Evolutionary conservation across 148 eudicot genomes (phyloP), one percentile per base, ranked within the genome.

Genomic region (Tetragonia tetragonoides): DNA sequence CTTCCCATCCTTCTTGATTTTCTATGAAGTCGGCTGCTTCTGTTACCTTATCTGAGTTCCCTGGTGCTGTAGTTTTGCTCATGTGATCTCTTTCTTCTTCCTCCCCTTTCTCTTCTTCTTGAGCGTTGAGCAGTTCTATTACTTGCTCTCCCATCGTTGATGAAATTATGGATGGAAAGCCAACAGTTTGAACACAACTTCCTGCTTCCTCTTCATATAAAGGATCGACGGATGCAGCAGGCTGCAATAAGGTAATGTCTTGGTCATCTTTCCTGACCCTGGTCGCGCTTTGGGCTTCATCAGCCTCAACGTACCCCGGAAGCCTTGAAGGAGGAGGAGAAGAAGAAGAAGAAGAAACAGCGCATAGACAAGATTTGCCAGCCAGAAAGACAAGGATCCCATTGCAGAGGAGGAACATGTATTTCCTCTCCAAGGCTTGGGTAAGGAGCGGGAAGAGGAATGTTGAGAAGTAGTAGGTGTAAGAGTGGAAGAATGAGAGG

Each of bases 341-440:
- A 51, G 10, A 14, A 51, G 10, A 53, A 39, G 53, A 46, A 40
- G 53, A 17, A 75, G 78, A 66, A 42, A 53, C 15, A 40, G 14
- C 6, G 3, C 56, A 17, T 6, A 62, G 77, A 34, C 76, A 65
- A 28, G 85, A 62, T 72, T 34, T 68, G 23, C 73, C 70, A 18
- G 53, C 83, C 3, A 86, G 79, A 46, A 86, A 37, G 40, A 75
- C 75, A 14, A 86, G 79, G 59, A 86, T 83, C 1, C 79, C 83
- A 23, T 86, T 86, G 80, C 88, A 86, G 74, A 86, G 80, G 59
- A 86, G 83, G 77, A 86, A 86, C 81, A 83, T 76, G 82, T 74
- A 81, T 49, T 78, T 86, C 76, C 82, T 81, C 72, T 83, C 77
- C 34, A 80, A 57, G 11, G 75, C 68, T 34, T 44, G 84, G 38